phyloP scores from a whole-genome alignment of 495 filamentous ascomycete species.

The Cenococcum geophilum region DNA sequence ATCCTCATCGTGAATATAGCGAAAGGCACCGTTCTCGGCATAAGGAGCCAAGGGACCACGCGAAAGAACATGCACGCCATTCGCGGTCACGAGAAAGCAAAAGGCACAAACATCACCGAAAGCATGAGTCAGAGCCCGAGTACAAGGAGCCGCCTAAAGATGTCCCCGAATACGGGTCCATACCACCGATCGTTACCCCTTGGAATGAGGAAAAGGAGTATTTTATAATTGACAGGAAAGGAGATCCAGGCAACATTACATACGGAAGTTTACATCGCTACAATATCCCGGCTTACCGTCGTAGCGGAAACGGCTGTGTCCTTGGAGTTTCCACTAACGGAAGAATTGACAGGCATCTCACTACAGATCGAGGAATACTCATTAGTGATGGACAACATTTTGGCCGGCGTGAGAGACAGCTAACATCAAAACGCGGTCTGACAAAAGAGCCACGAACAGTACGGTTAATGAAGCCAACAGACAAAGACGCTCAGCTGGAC shows the following conservation, averaged over 20 bases:
- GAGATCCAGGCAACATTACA: constrained; percentile 54
- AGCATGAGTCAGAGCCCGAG: too few species aligned
- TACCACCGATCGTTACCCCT: neutral
- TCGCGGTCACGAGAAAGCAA: neutral
- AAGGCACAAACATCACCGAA: neutral
- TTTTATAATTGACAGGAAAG: constrained; percentile 40
- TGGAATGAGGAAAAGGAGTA: constrained; percentile 7
- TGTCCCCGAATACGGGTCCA: neutral
- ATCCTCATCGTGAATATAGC: neutral
- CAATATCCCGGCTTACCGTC: constrained; percentile 53
- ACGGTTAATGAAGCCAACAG: constrained; percentile 10
- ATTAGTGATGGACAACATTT: neutral
- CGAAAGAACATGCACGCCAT: neutral
- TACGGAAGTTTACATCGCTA: constrained; percentile 61
- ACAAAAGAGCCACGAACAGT: neutral
- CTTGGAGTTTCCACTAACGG: constrained; percentile 47
- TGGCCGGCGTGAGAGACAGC: constrained; percentile 6
- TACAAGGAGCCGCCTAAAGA: neutral
- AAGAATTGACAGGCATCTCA: constrained; percentile 47
- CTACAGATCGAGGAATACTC: constrained; percentile 14
- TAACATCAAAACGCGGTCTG: constrained; percentile 6
- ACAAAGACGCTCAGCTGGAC: neutral
- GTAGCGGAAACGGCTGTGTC: constrained; percentile 53
- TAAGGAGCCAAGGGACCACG: neutral
- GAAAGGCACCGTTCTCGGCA: neutral